Percentiles rank a stretch among this genome's conserved stretches.
Evolutionary conservation across 768 basidiomycete genomes (phyloP).

Genomic region (Lenzites betulinus): DNA sequence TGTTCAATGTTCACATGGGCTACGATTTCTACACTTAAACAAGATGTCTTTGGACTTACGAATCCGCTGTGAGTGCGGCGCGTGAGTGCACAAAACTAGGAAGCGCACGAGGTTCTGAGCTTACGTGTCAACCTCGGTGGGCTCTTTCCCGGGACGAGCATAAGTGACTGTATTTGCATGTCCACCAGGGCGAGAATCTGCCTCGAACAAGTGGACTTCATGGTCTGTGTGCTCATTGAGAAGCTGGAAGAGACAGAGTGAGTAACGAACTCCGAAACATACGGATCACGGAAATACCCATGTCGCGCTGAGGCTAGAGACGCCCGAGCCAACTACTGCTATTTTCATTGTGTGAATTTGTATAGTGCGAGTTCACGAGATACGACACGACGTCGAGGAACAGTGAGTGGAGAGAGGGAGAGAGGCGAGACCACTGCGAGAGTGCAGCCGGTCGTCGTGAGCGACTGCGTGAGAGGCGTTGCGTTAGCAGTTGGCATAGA

Average conservation of each 20-base stretch:
- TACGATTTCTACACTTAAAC: not conserved
- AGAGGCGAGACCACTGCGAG: not conserved
- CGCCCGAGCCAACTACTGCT: conserved; percentile 76
- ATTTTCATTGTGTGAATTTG: conserved; percentile 38
- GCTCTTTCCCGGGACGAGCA: conserved; percentile 38
- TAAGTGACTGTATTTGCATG: conserved; percentile 77
- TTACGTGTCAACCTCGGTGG: conserved; percentile 70
- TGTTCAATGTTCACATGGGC: no score
- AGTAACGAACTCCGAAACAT: not conserved
- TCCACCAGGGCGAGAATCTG: conserved; percentile 66
- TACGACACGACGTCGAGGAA: no score
- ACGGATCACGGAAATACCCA: conserved; percentile 49
- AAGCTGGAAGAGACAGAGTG: conserved; percentile 39
- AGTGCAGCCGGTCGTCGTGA: not conserved
- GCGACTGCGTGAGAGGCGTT: conserved; percentile 2
- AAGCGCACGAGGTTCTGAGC: conserved; percentile 32
- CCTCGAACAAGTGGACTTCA: conserved; percentile 75
- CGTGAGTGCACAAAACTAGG: not conserved
- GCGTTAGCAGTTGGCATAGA: not conserved
- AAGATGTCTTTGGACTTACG: conserved; percentile 37
- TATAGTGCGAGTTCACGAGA: not conserved
- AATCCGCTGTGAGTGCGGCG: conserved; percentile 48
- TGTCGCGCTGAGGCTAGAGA: conserved; percentile 76
- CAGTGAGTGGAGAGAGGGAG: not conserved
- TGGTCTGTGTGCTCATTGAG: conserved; percentile 75